Base-by-base conservation (phyloP, 1,139 yeast genomes). In the Kurtzmaniella quercitrusa region DNA sequence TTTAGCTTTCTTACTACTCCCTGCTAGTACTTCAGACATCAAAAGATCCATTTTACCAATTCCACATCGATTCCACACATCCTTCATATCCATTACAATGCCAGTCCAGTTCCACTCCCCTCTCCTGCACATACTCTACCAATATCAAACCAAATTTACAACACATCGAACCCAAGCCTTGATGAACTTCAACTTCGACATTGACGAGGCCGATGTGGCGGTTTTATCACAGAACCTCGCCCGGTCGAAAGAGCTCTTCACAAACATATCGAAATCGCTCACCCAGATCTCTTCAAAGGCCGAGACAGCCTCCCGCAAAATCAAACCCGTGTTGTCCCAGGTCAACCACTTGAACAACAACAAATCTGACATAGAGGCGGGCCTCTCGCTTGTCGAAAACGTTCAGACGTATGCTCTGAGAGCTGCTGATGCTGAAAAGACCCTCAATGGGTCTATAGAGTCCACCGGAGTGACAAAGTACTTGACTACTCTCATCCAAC, bases 191-290 rank as follows among this genome's bases (percentile, higher is more conserved):
- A 54, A 57, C 44, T 65, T 65, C 12, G 93, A 85, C 55, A 70
- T 81, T 1, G 95, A 87, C 56, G 95, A 86, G 59, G 91, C 94
- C 2, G 96, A 89, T 54, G 82, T 88, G 40, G 82, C 89, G 2
- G 90, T 90, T 9, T 71, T 90, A 37, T 86, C 86, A 46, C 94
- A 86, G 56, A 84, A 86, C 45, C 68, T 90, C 31, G 63, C 73
- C 41, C 75, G 78, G 46, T 79, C 90, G 6, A 75, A 76, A 39
- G 74, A 72, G 16, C 62, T 89, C 34, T 78, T 90, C 23, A 61
- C 65, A 3, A 67, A 76, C 41, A 81, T 90, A 44, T 71, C 80
- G 15, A 62, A 67, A 34, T 80, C 89, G 1, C 65, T 90, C 34
- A 65, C 63, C 39, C 71, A 67, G 41, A 77, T 90, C 39, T 75